phyloP scores from a whole-genome alignment of 495 filamentous ascomycete genomes.

The Penicillium coffeae region DNA sequence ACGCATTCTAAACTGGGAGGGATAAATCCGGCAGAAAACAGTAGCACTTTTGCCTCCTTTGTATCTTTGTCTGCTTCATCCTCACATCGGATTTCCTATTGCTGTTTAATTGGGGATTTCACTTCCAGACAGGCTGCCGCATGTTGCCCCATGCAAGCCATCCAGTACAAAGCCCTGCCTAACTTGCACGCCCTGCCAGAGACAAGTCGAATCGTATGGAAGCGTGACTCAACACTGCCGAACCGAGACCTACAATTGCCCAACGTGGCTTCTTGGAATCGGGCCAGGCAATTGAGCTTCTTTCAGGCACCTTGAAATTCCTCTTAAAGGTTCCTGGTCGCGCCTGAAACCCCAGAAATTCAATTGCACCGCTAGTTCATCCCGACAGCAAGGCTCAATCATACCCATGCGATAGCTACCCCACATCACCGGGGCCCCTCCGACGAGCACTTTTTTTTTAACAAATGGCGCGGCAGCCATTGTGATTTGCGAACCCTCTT shows the following conservation, averaged over 20 bases:
- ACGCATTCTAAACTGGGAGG: no score
- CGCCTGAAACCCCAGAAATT: no score
- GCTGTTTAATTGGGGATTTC: background rate
- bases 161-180: no score
- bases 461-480: background rate
- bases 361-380: no score
- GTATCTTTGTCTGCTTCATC: no score
- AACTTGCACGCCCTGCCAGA: conserved; percentile 23
- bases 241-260: conserved; percentile 10
- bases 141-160: background rate
- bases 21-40: no score
- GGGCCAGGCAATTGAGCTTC: conserved; percentile 13
- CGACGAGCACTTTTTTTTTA: background rate
- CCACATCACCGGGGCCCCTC: background rate
- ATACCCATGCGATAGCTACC: background rate
- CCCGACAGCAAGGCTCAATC: no score
- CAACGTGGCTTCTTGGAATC: conserved; percentile 9
- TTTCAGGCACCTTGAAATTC: background rate
- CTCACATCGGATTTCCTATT: no score
- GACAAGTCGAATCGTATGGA: conserved; percentile 31
- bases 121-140: background rate
- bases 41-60: no score
- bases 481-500: background rate
- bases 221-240: conserved; percentile 17
- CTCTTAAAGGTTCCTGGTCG: no score